Conservation (phyloP, 345 rosid genomes). For the Gossypium raimondii region DNA sequence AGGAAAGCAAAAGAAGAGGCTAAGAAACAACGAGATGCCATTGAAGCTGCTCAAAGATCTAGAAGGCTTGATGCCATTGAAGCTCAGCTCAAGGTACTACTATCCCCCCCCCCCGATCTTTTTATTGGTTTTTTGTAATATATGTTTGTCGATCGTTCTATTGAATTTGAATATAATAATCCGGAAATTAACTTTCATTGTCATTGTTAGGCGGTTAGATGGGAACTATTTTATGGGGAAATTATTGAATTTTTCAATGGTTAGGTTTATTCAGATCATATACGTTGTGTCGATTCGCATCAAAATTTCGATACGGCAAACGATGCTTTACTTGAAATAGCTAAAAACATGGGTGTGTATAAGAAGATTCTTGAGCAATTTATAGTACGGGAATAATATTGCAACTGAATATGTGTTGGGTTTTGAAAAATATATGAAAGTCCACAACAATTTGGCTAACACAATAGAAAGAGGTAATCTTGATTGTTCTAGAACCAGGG, state of each 20-base stretch:
- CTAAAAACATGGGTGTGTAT: neutral
- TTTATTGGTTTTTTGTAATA: neutral
- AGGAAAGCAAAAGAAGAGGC: constrained; percentile 73
- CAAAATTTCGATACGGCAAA: neutral
- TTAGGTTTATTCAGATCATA: neutral
- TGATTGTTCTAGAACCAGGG: neutral
- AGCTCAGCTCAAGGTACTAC: constrained; percentile 66
- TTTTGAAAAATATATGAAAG: neutral
- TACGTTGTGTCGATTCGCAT: neutral
- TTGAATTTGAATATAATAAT: neutral
- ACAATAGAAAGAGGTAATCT: neutral
- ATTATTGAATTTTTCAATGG: neutral
- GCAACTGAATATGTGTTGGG: neutral
- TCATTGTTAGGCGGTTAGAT: neutral
- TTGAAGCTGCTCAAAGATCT: constrained; percentile 80
- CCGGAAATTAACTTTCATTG: neutral
- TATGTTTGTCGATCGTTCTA: neutral
- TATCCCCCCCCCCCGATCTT: neutral
- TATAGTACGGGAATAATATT: neutral
- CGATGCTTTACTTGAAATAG: neutral
- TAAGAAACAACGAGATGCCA: constrained; percentile 69
- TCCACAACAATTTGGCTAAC: neutral
- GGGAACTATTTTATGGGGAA: neutral
- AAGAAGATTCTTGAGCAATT: neutral
- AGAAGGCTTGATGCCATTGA: constrained; percentile 75